Evolutionary conservation across 768 basidiomycete genomes (phyloP).

Genomic region (Rhodotorula kratochvilovae): DNA sequence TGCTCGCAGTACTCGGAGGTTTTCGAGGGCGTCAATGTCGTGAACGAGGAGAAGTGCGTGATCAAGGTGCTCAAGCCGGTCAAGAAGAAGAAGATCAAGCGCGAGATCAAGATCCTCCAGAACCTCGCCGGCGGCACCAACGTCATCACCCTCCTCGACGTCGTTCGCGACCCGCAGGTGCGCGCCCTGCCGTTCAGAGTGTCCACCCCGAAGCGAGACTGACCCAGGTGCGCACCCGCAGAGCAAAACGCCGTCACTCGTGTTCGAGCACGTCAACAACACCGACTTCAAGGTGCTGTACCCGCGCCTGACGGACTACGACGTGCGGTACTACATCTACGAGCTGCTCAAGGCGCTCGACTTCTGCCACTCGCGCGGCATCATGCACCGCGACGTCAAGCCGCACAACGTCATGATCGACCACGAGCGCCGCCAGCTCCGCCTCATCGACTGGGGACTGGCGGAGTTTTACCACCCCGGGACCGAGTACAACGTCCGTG

Average conservation of each 20-base stretch:
- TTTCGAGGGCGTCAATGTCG: conserved; percentile 39
- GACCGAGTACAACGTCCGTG: conserved; percentile 35
- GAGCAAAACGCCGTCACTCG: conserved; percentile 38
- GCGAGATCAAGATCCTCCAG: conserved; percentile 40
- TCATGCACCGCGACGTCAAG: conserved; percentile 43
- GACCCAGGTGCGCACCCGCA: not conserved
- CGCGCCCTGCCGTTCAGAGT: not conserved
- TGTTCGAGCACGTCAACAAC: conserved; percentile 42
- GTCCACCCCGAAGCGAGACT: not conserved
- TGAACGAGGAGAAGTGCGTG: conserved; percentile 36
- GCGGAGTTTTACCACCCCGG: conserved; percentile 41
- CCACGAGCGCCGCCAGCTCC: conserved; percentile 23
- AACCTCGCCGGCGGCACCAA: conserved; percentile 36
- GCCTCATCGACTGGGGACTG: conserved; percentile 41
- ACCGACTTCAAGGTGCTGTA: conserved; percentile 39
- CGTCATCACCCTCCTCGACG: conserved; percentile 37
- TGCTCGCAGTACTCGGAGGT: conserved; percentile 29
- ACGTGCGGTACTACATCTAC: conserved; percentile 38
- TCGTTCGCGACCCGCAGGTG: conserved; percentile 39
- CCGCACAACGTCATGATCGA: conserved; percentile 41
- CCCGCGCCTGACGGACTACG: conserved; percentile 37
- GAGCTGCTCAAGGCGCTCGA: conserved; percentile 42
- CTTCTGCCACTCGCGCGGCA: conserved; percentile 40
- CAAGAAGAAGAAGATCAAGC: conserved; percentile 42
- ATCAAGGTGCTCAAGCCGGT: conserved; percentile 21